Conservation (phyloP, 2,329 filamentous ascomycete species). For the Colletotrichum cereale region DNA sequence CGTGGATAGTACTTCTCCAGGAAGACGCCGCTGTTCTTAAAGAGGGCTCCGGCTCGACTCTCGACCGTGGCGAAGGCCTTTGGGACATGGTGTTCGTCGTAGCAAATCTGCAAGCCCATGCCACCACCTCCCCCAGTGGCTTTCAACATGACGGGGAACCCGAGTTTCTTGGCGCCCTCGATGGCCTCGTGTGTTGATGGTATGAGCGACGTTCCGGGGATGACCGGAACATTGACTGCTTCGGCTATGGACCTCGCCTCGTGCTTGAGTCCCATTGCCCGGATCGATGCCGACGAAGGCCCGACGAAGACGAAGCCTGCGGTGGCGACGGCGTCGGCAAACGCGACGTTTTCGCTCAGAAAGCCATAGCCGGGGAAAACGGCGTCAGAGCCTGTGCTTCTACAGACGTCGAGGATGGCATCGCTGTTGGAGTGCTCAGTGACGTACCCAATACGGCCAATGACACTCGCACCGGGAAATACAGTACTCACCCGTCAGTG, state of each 20-base stretch:
- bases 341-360: constrained; percentile 71
- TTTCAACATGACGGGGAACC: constrained; percentile 67
- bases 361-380: constrained; percentile 77
- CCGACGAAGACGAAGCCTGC: constrained; percentile 71
- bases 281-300: constrained; percentile 64
- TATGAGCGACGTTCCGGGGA: constrained; percentile 52
- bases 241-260: constrained; percentile 52
- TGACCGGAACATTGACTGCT: constrained; percentile 55
- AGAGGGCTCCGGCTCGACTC: constrained; percentile 67
- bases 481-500: constrained; percentile 2
- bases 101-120: constrained; percentile 72
- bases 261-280: constrained; percentile 70
- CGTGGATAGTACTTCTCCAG: constrained; percentile 73
- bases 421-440: constrained; percentile 5
- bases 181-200: constrained; percentile 63
- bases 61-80: constrained; percentile 66
- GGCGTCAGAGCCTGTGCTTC: constrained; percentile 59
- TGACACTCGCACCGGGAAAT: not conserved
- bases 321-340: constrained; percentile 63
- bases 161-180: constrained; percentile 53
- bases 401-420: constrained; percentile 48
- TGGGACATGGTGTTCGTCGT: constrained; percentile 62
- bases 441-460: not conserved
- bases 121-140: constrained; percentile 73
- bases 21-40: constrained; percentile 72